Conservation (phyloP, 306 rosid genomes). For the Cucurbita pepo region DNA sequence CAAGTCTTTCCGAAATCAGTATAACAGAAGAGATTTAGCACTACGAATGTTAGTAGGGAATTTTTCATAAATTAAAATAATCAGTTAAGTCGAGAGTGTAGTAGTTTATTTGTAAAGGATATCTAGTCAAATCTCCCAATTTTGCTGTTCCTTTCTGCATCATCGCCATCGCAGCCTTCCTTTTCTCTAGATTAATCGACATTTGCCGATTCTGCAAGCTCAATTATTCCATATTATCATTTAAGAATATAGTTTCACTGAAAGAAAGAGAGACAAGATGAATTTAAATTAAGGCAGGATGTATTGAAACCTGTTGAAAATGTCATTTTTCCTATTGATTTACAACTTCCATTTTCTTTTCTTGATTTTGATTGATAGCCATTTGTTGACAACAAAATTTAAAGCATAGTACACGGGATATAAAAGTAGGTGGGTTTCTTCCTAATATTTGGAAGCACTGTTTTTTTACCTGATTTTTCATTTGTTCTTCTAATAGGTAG, state of each 20-base stretch:
- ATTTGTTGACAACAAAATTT: neutral
- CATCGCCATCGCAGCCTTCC: conserved; percentile 35
- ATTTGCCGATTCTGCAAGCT: conserved; percentile 43
- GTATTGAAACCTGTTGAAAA: neutral
- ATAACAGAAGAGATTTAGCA: neutral
- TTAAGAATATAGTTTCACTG: neutral
- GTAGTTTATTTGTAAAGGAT: conserved; percentile 34
- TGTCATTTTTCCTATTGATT: neutral
- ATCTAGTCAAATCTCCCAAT: conserved; percentile 37
- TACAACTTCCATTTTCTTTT: neutral
- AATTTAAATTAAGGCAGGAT: neutral
- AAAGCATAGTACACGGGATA: neutral
- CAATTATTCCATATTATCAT: conserved; percentile 6
- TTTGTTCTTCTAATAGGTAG: conserved; percentile 25
- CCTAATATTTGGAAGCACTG: conserved; percentile 1
- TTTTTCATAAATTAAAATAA: neutral
- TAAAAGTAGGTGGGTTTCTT: neutral
- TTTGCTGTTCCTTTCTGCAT: conserved; percentile 25
- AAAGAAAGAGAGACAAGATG: neutral
- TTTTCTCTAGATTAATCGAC: conserved; percentile 31
- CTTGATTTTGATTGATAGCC: neutral
- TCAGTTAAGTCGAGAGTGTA: neutral
- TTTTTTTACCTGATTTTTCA: conserved; percentile 34
- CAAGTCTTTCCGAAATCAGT: neutral
- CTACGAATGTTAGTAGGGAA: neutral